phyloP scores from a whole-genome alignment of 169 alveolate species.

The Plasmodium cynomolgi region DNA sequence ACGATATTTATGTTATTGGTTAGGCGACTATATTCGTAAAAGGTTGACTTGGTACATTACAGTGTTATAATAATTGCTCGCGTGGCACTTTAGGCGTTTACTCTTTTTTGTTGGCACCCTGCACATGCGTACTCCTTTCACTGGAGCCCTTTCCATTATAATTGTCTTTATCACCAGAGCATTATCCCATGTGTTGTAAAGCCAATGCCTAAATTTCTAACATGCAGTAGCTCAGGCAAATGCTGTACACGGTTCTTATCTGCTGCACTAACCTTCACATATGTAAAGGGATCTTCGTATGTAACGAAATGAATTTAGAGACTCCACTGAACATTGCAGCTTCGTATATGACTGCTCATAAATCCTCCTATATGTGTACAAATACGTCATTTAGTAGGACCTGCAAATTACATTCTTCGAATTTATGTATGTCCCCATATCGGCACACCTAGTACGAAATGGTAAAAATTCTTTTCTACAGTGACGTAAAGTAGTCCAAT shows the following conservation, averaged over 20 bases:
- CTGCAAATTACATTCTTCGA: not conserved
- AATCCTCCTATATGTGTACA: not conserved
- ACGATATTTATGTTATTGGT: not conserved
- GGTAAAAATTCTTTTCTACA: not conserved
- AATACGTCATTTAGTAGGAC: not conserved
- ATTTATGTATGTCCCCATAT: not conserved
- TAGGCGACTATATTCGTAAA: not conserved
- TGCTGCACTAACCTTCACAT: not conserved
- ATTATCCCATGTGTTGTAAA: not conserved
- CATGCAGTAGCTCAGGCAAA: not conserved
- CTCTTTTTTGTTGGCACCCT: not conserved
- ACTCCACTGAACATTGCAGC: not conserved
- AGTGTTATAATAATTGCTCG: not conserved
- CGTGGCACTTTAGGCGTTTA: not conserved
- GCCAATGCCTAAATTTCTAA: not conserved
- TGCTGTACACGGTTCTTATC: not conserved
- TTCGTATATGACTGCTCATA: not conserved
- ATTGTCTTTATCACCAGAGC: not conserved
- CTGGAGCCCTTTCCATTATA: not conserved
- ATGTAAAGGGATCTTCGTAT: not conserved
- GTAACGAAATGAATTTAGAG: not conserved
- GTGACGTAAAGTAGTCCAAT: not conserved
- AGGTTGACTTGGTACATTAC: not conserved
- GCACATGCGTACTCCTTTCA: not conserved
- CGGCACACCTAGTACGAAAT: not conserved